These are phyloP conservation scores for Trapa incisa DNA, from an alignment of 345 rosid genomes.

Conservation along the genomic window DNA sequence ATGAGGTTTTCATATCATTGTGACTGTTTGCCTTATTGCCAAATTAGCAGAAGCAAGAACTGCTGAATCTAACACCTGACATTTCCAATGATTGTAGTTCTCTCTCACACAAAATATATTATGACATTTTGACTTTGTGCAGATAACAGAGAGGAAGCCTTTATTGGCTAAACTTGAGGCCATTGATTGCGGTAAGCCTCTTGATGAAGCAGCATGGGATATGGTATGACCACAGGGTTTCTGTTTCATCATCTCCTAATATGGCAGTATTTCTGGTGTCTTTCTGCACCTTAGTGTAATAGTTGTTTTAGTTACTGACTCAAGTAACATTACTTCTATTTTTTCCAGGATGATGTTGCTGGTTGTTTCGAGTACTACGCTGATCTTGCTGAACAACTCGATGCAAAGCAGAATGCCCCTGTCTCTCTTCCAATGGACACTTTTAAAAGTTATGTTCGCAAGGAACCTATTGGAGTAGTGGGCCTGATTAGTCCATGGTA, in stretches of 20 bases:
- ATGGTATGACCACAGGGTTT: slow-evolving; percentile 30
- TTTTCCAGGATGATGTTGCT: slow-evolving; percentile 85
- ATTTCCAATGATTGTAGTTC: not conserved
- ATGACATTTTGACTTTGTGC: slow-evolving; percentile 9
- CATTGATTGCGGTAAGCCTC: slow-evolving; percentile 83
- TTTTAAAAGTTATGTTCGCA: slow-evolving; percentile 62
- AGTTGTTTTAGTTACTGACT: not conserved
- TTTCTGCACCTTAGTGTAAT: too few relatives aligned
- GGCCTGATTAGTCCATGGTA: slow-evolving; percentile 97
- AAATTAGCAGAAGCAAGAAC: not conserved
- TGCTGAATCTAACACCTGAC: not conserved
- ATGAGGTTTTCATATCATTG: not conserved
- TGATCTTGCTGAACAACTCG: slow-evolving; percentile 88
- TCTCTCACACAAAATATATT: not conserved
- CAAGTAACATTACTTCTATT: slow-evolving; percentile 7
- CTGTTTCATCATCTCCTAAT: not conserved
- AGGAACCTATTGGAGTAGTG: slow-evolving; percentile 93
- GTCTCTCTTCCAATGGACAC: slow-evolving; percentile 74
- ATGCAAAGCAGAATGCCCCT: slow-evolving; percentile 79
- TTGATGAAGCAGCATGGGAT: slow-evolving; percentile 90
- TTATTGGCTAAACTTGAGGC: slow-evolving; percentile 77
- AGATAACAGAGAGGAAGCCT: slow-evolving; percentile 75
- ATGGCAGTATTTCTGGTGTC: too few relatives aligned
- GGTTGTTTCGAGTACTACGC: slow-evolving; percentile 94
- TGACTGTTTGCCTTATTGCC: not conserved